A percentile compares a stretch with the other conserved stretches of the same genome.
Conservation (phyloP, 2,329 filamentous ascomycete genomes). For the Calonectria pauciramosa region DNA sequence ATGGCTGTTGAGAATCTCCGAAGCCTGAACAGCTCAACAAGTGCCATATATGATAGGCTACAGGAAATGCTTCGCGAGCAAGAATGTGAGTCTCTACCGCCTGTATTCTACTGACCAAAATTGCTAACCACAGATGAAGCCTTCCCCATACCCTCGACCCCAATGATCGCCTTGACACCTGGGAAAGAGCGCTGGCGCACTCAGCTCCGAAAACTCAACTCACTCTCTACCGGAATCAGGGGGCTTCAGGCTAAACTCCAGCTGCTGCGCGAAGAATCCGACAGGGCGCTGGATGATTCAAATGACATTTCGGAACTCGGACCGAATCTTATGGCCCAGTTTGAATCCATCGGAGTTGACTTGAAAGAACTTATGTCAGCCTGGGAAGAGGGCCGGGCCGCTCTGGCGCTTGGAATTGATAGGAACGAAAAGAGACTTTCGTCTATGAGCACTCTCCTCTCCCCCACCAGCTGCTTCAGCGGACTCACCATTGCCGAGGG, state of each 20-base stretch:
- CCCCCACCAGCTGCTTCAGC: constrained; percentile 74
- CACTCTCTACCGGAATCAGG: constrained; percentile 89
- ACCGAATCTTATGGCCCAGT: constrained; percentile 85
- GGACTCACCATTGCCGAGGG: constrained; percentile 76
- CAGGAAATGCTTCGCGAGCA: constrained; percentile 81
- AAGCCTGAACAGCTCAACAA: constrained; percentile 72
- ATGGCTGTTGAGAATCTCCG: constrained; percentile 82
- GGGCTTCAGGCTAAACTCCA: constrained; percentile 96
- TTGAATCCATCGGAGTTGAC: constrained; percentile 93
- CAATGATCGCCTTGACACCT: constrained; percentile 75
- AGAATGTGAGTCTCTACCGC: constrained; percentile 71
- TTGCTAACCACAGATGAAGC: constrained; percentile 51
- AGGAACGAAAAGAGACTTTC: constrained; percentile 80
- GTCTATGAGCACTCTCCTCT: constrained; percentile 71
- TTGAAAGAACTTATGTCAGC: constrained; percentile 83
- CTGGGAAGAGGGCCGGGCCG: constrained; percentile 90
- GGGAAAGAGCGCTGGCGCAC: constrained; percentile 87
- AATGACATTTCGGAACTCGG: constrained; percentile 82
- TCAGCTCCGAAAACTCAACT: constrained; percentile 89
- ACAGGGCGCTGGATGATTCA: constrained; percentile 81
- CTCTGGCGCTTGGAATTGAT: constrained; percentile 85
- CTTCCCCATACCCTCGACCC: constrained; percentile 67
- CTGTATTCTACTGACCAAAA: constrained; percentile 1
- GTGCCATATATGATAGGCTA: constrained; percentile 74
- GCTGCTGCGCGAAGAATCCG: constrained; percentile 90